Evolutionary conservation across 441 rosid genomes (phyloP).

Genomic region (Jatropha multifida): DNA sequence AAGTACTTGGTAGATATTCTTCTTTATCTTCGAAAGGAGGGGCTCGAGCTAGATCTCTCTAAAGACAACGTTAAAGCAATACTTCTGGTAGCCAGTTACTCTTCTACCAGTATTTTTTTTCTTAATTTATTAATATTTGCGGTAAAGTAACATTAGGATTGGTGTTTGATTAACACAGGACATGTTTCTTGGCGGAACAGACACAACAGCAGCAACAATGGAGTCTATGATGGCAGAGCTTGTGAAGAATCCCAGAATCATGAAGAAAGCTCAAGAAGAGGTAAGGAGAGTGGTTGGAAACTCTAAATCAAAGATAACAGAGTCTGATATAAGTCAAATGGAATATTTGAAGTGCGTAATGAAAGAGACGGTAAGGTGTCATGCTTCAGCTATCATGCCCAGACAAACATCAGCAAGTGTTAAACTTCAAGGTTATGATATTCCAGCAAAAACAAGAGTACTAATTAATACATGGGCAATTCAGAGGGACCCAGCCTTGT

Average conservation of each 20-base stretch:
- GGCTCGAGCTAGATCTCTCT: slow-evolving; percentile 29
- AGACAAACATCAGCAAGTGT: slow-evolving; percentile 14
- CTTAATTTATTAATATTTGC: too few relatives aligned
- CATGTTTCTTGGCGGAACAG: slow-evolving; percentile 34
- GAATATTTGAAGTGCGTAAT: slow-evolving; percentile 8
- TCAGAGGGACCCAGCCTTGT: slow-evolving; percentile 11
- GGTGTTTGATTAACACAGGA: slow-evolving; percentile 20
- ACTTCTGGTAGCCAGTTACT: slow-evolving; percentile 18
- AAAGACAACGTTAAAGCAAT: slow-evolving; percentile 34
- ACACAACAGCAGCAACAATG: slow-evolving; percentile 25
- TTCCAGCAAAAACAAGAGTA: slow-evolving; percentile 18
- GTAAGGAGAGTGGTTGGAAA: slow-evolving; percentile 20
- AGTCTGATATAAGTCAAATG: slow-evolving; percentile 9
- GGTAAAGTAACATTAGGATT: not conserved
- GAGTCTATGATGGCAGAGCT: slow-evolving; percentile 40
- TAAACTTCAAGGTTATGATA: slow-evolving; percentile 12
- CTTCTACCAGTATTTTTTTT: not conserved
- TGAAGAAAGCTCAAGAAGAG: slow-evolving; percentile 35
- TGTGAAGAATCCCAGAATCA: slow-evolving; percentile 27
- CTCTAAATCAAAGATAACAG: slow-evolving; percentile 5
- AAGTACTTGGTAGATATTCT: slow-evolving; percentile 36
- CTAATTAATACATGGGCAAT: slow-evolving; percentile 5
- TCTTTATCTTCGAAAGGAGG: slow-evolving; percentile 29
- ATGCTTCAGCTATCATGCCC: slow-evolving; percentile 12
- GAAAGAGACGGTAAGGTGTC: slow-evolving; percentile 13